Base-by-base conservation (phyloP, 257 asterid genomes). In the Leptodermis oblonga region DNA sequence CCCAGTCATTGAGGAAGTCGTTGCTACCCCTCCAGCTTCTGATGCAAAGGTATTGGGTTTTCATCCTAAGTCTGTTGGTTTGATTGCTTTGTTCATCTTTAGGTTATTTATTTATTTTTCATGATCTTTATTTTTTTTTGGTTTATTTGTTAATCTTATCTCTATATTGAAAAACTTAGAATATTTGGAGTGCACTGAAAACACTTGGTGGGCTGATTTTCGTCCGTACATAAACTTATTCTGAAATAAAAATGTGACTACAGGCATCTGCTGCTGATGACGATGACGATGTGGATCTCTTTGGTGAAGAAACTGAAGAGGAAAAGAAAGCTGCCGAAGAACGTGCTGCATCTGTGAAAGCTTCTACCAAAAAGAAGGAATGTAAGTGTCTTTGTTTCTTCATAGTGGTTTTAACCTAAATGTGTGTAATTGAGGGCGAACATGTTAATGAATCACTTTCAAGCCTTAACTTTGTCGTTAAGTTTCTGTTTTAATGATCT, bases 241-340 rank as follows among this genome's bases (percentile, higher is more conserved):
- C 22, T 58, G 5, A 30, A 73, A 28, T 65, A 15, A 25, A 22
- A 33, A n/a, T 60, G 4, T 68, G 52, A 28, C 43, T 65, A 59
- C 84, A 86, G 96, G 86, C 88, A 6, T 69, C 91, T n/a, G 87
- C 78, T 72, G 99, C 85, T 69, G 97, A 81, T 62, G 98, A 89
- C 0, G 98, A 86, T 17, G 92, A 85, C 33, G 99, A 92, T 73
- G 92, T 89, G 62, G 98, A 92, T 74, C 86, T 92, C 78, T 92
- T 92, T 70, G 96, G 96, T 52, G 96, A 92, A 81, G 97, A 92
- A 78, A 91, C 99, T 15, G 99, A 91, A 80, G 99, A 91, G 75
- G 99, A 90, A 81, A 94, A 94, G 84, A 85, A 82, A 71, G 97
- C 97, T 67, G 81, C 97, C 31, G 99, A 91, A 70, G 93, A 79